phyloP scores from a whole-genome alignment of 352 stramenopile genomes.

The Pythium sp. region DNA sequence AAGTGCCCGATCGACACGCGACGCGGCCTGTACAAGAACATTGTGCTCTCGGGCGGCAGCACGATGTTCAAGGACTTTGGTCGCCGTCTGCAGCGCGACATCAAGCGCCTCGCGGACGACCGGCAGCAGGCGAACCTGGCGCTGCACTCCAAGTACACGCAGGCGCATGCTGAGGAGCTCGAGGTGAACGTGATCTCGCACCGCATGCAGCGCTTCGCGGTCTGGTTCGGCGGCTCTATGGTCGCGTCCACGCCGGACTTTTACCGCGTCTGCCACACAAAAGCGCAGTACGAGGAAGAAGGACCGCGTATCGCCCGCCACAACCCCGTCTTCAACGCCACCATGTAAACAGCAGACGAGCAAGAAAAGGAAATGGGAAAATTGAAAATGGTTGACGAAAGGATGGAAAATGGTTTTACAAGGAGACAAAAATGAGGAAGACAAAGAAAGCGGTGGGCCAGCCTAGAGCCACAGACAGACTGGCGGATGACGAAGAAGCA shows the following conservation, averaged over 20 bases:
- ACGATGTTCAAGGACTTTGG: conserved; percentile 99
- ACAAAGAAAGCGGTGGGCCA: background rate
- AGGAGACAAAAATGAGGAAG: background rate
- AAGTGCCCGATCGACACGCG: conserved; percentile 95
- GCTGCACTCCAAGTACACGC: conserved; percentile 65
- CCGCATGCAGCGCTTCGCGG: conserved; percentile 92
- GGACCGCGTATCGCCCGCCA: conserved; percentile 92
- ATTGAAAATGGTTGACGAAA: background rate
- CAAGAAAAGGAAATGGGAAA: background rate
- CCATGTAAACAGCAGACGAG: conserved; percentile 65
- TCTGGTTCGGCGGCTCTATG: conserved; percentile 95
- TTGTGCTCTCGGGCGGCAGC: conserved; percentile 93
- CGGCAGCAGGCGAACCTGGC: conserved; percentile 88
- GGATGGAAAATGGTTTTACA: background rate
- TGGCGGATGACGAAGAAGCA: background rate
- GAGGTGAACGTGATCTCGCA: conserved; percentile 95
- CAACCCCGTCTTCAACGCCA: conserved; percentile 94
- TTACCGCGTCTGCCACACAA: conserved; percentile 95
- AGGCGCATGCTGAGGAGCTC: conserved; percentile 66
- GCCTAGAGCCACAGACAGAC: background rate
- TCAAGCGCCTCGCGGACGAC: conserved; percentile 91
- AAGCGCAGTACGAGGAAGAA: conserved; percentile 96
- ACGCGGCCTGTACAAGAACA: conserved; percentile 95
- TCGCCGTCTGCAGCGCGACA: conserved; percentile 90
- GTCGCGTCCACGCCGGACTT: conserved; percentile 94